Base-by-base conservation (phyloP, 2,329 filamentous ascomycete genomes). In the Epichloe aotearoae region DNA sequence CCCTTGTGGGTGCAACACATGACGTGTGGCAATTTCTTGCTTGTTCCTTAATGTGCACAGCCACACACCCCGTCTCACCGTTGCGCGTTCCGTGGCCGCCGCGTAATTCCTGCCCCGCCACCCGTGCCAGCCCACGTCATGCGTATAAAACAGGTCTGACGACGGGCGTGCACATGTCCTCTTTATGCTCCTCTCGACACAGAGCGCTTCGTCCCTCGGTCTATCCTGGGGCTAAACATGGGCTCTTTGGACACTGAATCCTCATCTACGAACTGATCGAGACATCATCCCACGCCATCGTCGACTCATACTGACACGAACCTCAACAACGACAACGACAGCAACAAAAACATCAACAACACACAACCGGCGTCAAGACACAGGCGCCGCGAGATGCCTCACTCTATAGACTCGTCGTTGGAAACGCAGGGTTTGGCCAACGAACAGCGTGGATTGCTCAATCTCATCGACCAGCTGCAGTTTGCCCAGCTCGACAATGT, bases 381-480 rank as follows among this genome's bases (percentile, higher is more conserved):
- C 57, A 59, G 59, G 50, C 58, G 53, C 55, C 58, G 53, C 55
- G 58, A 59, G 17, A 70, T 69, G 67, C 59, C 66, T 53, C 64
- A 62, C 46, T 68, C 71, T 23, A 68, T 76, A 55, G 72, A 75
- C 53, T 68, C 71, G 23, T 73, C 73, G 46, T 60, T 76, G 50
- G 71, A 71, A 50, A 72, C 73, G 49, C 68, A 71, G 56, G 73
- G 72, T 53, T 69, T 76, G 45, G 73, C 72, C 42, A 66, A 72
- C 52, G 77, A 81, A 58, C 77, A 81, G 63, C 69, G 73, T 8
- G 71, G 71, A 15, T 69, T 83, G 39, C 68, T 82, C 40, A 75
- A 83, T 55, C 73, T 77, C 46, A 72, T 81, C 51, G 74, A 77
- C 53, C 73, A 73, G 50, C 69, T 81, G n/a, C 71, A 74, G 59